A percentile compares a stretch with the other conserved stretches of the same genome.
Conservation (phyloP, 305 asterid genomes). For the Fraxinus sp. region DNA sequence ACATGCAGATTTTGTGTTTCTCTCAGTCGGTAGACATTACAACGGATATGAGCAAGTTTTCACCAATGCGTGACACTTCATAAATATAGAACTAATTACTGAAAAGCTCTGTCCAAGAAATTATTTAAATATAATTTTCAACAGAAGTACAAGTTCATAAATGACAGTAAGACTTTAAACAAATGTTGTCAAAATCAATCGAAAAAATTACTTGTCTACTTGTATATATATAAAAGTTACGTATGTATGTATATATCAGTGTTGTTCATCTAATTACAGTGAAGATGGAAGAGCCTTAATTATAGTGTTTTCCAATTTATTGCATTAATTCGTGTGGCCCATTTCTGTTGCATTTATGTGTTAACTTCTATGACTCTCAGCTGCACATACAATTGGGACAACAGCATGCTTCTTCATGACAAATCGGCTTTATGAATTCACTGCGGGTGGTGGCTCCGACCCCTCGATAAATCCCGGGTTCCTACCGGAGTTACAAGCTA, state of each 20-base stretch:
- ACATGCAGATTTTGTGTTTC: conserved; percentile 46
- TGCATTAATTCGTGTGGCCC: background rate
- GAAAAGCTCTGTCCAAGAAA: background rate
- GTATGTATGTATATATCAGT: background rate
- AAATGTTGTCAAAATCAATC: background rate
- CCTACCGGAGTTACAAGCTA: conserved; percentile 53
- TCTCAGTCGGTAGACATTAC: conserved; percentile 45
- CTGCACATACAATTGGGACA: conserved; percentile 83
- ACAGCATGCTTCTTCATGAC: conserved; percentile 93
- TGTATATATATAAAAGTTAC: background rate
- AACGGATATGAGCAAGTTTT: conserved; percentile 23
- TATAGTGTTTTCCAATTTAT: background rate
- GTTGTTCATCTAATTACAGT: background rate
- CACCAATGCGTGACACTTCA: background rate
- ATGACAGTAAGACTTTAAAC: background rate
- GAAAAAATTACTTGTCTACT: background rate
- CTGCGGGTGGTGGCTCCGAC: conserved; percentile 52
- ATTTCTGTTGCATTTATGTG: background rate
- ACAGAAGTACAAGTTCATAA: background rate
- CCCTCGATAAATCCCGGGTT: conserved; percentile 62
- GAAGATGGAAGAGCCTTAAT: background rate
- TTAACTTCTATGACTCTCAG: conserved; percentile 28
- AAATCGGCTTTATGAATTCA: conserved; percentile 63
- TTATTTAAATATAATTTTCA: background rate
- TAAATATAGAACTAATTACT: background rate